Percentiles rank a stretch among this genome's conserved stretches.
Evolutionary conservation across 352 stramenopile genomes (phyloP).

Genomic region (Globisporangium alternatum): DNA sequence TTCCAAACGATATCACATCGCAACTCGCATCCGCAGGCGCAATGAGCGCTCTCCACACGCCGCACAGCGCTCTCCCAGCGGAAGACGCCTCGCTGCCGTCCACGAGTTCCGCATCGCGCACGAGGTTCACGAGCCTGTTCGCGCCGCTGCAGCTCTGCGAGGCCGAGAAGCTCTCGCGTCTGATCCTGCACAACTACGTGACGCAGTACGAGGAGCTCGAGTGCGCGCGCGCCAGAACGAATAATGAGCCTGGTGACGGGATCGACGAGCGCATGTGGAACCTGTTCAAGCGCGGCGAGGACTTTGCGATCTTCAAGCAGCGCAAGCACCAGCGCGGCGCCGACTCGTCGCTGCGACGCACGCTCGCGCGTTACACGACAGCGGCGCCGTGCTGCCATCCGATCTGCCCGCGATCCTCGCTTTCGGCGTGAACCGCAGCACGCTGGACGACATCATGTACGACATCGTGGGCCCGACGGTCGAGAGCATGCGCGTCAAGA

Average conservation of each 20-base stretch:
- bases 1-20: too few relatives aligned
- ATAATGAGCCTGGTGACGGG: background rate
- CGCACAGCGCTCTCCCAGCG: too few relatives aligned
- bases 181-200: conserved; percentile 4
- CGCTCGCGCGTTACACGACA: background rate
- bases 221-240: background rate
- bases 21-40: too few relatives aligned
- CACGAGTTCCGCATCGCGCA: too few relatives aligned
- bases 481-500: conserved; percentile 23
- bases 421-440: background rate
- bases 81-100: too few relatives aligned
- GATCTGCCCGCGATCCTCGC: conserved; percentile 13
- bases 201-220: conserved; percentile 5
- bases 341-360: background rate
- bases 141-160: conserved; percentile 15
- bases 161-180: conserved; percentile 8
- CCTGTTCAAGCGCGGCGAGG: background rate
- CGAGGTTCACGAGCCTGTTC: conserved; percentile 16
- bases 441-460: conserved; percentile 32
- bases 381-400: background rate
- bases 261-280: conserved; percentile 16
- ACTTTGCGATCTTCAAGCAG: conserved; percentile 6
- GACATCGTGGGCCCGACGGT: conserved; percentile 25
- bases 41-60: too few relatives aligned
- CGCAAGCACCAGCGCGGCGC: background rate